Conservation (phyloP, 306 rosid species). For the Comarum palustre region DNA sequence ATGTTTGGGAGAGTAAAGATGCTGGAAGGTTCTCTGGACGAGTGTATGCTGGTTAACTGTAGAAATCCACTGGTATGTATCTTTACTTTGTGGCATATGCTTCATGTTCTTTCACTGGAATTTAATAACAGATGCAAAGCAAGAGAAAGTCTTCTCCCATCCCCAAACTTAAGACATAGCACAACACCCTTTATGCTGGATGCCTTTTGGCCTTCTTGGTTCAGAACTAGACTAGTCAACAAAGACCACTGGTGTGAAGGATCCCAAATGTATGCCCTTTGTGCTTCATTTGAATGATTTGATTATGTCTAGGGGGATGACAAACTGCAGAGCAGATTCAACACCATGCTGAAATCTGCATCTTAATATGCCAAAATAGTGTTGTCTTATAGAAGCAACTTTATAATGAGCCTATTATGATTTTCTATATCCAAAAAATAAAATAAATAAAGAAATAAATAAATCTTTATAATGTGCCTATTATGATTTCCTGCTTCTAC, state of each 20-base stretch:
- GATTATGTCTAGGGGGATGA: not conserved
- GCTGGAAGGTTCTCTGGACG: slow-evolving; percentile 76
- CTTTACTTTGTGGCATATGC: slow-evolving; percentile 11
- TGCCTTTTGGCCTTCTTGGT: too few species aligned
- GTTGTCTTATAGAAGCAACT: not conserved
- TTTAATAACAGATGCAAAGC: not conserved
- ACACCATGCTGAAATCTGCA: not conserved
- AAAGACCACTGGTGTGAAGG: too few species aligned
- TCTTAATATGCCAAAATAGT: not conserved
- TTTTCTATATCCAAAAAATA: too few species aligned
- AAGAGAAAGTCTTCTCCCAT: not conserved
- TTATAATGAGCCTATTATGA: not conserved
- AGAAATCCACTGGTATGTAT: slow-evolving; percentile 72
- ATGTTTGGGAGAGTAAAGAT: slow-evolving; percentile 96
- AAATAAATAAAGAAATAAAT: too few species aligned
- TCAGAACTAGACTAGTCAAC: not conserved
- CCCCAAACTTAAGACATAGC: not conserved
- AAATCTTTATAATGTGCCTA: too few species aligned
- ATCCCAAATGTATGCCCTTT: not conserved
- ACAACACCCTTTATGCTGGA: too few species aligned
- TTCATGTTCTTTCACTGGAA: not conserved
- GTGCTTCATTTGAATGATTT: not conserved
- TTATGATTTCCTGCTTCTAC: too few species aligned
- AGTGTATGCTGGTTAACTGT: slow-evolving; percentile 85
- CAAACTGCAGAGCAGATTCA: too few species aligned